Conservation (phyloP, 2,329 filamentous ascomycete genomes). For the Colletotrichum simmondsii region DNA sequence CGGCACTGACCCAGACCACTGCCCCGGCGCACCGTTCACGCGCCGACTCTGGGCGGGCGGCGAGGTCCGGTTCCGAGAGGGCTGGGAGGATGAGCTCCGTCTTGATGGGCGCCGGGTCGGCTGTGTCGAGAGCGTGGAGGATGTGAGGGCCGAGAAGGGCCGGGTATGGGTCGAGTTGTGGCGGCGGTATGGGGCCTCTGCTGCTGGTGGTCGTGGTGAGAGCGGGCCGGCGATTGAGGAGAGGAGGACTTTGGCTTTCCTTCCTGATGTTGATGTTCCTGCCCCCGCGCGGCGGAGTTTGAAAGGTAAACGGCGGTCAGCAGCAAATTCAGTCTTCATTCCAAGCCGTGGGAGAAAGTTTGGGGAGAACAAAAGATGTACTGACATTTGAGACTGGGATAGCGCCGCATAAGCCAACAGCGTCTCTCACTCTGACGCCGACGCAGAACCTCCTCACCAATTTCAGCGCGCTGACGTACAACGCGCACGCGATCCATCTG, state of each 20-base stretch:
- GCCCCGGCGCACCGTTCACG: constrained; percentile 76
- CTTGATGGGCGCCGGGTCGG: constrained; percentile 52
- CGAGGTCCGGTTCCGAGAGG: constrained; percentile 64
- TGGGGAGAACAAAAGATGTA: background rate
- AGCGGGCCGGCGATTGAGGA: constrained; percentile 52
- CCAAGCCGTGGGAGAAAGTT: background rate
- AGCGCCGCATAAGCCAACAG: constrained; percentile 45
- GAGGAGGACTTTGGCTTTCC: constrained; percentile 63
- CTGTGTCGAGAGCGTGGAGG: constrained; percentile 59
- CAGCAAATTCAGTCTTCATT: background rate
- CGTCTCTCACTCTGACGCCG: constrained; percentile 68
- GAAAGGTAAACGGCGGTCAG: constrained; percentile 40
- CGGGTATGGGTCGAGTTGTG: constrained; percentile 63
- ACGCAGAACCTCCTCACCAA: constrained; percentile 82
- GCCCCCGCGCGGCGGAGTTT: constrained; percentile 37
- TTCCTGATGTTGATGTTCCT: constrained; percentile 46
- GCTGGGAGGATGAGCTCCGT: constrained; percentile 43
- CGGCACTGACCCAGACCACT: constrained; percentile 85
- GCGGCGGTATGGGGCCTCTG: constrained; percentile 53
- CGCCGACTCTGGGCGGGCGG: constrained; percentile 93
- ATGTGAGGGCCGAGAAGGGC: constrained; percentile 45
- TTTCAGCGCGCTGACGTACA: constrained; percentile 91
- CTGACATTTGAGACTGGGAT: background rate
- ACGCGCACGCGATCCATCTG: constrained; percentile 91
- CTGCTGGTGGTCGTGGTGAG: constrained; percentile 8